Conservation (phyloP, 108 stramenopile species). For the Skeletonema potamos region DNA sequence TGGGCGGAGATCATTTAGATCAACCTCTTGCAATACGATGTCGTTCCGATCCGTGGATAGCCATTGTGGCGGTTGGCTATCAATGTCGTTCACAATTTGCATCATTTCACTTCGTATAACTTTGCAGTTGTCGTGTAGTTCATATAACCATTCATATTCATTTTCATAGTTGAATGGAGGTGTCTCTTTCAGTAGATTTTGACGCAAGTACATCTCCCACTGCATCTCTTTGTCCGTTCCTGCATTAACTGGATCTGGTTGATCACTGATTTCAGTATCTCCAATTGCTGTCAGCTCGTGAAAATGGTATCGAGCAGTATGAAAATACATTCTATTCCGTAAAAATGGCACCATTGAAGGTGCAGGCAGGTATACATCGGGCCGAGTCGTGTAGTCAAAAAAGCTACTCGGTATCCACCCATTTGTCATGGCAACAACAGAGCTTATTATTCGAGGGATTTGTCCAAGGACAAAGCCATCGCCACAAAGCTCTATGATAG, state of each 20-base stretch:
- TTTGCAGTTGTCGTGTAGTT: constrained; percentile 19
- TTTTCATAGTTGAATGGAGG: not conserved
- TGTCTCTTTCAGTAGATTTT: constrained; percentile 4
- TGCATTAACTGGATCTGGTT: constrained; percentile 2
- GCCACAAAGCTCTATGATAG: constrained; percentile 60
- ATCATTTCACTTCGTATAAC: not conserved
- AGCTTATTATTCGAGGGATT: constrained; percentile 55
- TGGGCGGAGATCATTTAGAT: not conserved
- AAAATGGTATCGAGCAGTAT: constrained; percentile 63
- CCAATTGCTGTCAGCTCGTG: constrained; percentile 51
- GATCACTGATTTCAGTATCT: not conserved
- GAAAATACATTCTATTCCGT: constrained; percentile 42
- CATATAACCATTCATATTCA: constrained; percentile 45
- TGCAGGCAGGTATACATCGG: constrained; percentile 47
- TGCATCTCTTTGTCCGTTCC: constrained; percentile 11
- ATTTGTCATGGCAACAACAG: constrained; percentile 60
- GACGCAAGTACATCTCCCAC: constrained; percentile 28
- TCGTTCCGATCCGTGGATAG: too few relatives aligned
- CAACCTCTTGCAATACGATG: not conserved
- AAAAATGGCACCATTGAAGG: constrained; percentile 33
- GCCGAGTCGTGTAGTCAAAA: constrained; percentile 47
- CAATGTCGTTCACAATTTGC: not conserved
- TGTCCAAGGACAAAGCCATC: constrained; percentile 66
- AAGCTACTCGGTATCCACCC: constrained; percentile 62
- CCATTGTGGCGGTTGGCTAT: not conserved